Percentiles rank a stretch among this genome's conserved stretches.
Conservation (phyloP, 140 eudicot genomes). For the Stevia rebaudiana region DNA sequence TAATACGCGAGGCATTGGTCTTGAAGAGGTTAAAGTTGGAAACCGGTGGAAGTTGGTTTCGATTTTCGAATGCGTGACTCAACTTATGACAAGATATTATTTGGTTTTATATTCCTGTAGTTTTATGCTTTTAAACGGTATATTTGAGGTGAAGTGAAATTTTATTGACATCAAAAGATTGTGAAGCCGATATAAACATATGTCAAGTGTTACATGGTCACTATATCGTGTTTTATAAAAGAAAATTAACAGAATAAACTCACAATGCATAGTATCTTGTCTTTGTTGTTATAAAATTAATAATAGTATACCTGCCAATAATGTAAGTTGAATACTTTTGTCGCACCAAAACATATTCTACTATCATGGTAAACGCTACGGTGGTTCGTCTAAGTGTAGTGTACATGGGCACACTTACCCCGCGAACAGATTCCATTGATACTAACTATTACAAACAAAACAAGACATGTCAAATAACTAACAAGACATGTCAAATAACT, state of each 20-base stretch:
- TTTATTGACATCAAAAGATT: neutral
- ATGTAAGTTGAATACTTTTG: slow-evolving; percentile 49
- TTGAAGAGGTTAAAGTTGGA: neutral
- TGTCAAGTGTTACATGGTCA: neutral
- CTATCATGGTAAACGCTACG: slow-evolving; percentile 72
- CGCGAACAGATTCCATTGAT: slow-evolving; percentile 82
- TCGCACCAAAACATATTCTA: slow-evolving; percentile 54
- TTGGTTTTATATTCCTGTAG: neutral
- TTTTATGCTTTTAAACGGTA: neutral
- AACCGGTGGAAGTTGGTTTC: neutral
- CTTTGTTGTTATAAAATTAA: neutral
- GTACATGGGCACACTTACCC: slow-evolving; percentile 89
- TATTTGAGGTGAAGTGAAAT: neutral
- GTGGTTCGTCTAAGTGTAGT: slow-evolving; percentile 84
- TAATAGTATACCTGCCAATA: slow-evolving; percentile 50
- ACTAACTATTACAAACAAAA: slow-evolving; percentile 41
- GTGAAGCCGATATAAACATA: neutral
- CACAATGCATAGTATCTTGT: neutral
- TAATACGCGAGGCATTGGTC: neutral
- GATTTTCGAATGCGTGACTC: neutral
- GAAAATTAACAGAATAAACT: neutral
- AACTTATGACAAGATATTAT: neutral
- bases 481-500: too few species aligned
- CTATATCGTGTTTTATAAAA: neutral
- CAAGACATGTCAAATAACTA: slow-evolving; percentile 15